Conservation (phyloP, 768 basidiomycete species). For the Amanita exitialis region DNA sequence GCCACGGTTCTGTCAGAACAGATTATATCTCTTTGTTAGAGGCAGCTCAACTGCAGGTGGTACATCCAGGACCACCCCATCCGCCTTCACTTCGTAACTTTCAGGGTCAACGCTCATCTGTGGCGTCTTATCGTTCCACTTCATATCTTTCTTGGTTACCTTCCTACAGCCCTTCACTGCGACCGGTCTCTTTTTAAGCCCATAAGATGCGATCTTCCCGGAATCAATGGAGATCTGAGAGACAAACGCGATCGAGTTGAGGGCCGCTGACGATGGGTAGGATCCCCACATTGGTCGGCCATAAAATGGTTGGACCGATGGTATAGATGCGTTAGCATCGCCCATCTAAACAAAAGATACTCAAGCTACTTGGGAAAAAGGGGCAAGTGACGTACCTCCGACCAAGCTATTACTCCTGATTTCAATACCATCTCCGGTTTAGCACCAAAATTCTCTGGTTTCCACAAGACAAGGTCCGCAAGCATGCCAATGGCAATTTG, state of each 20-base stretch:
- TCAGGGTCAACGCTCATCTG: slow-evolving; percentile 89
- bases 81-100: slow-evolving; percentile 77
- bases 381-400: slow-evolving; percentile 45
- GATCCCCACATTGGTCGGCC: slow-evolving; percentile 93
- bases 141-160: slow-evolving; percentile 85
- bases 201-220: slow-evolving; percentile 54
- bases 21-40: slow-evolving; percentile 64
- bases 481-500: slow-evolving; percentile 74
- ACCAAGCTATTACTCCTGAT: slow-evolving; percentile 87
- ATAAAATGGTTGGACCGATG: slow-evolving; percentile 85
- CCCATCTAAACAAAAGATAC: slow-evolving; percentile 58
- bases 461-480: slow-evolving; percentile 95
- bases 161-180: slow-evolving; percentile 69
- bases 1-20: slow-evolving; percentile 41
- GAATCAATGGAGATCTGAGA: slow-evolving; percentile 55
- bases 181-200: slow-evolving; percentile 35
- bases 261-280: slow-evolving; percentile 64
- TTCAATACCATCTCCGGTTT: slow-evolving; percentile 94
- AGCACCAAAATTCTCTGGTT: slow-evolving; percentile 85
- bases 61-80: slow-evolving; percentile 69
- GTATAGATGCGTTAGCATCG: slow-evolving; percentile 94
- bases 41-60: slow-evolving; percentile 63
- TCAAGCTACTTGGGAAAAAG: not conserved
- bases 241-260: slow-evolving; percentile 82
- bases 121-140: slow-evolving; percentile 80